Conservation (phyloP, 2,329 filamentous ascomycete species). For the Fusarium sarcochroum region DNA sequence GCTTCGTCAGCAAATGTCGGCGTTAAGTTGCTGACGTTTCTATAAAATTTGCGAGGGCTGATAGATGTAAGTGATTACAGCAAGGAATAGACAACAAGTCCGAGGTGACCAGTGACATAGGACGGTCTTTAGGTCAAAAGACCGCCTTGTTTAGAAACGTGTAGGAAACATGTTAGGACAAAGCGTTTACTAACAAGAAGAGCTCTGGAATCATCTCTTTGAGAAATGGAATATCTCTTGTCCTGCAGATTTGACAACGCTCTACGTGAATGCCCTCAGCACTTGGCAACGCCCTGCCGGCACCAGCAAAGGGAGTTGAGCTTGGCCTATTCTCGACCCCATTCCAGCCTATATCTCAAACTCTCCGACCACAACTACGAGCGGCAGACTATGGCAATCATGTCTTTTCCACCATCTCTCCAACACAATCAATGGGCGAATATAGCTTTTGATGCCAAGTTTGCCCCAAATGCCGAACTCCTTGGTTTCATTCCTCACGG, state of each 20-base stretch:
- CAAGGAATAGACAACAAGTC: background rate
- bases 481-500: background rate
- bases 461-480: slow-evolving; percentile 6
- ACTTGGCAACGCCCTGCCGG: slow-evolving; percentile 1
- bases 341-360: slow-evolving; percentile 1
- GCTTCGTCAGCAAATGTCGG: slow-evolving; percentile 33
- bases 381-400: background rate
- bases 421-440: background rate
- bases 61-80: background rate
- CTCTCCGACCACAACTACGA: background rate
- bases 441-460: background rate
- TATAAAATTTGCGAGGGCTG: background rate
- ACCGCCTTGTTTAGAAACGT: background rate
- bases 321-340: background rate
- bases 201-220: background rate
- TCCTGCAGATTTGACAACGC: background rate
- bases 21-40: background rate
- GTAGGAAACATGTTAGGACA: background rate
- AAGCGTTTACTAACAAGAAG: background rate
- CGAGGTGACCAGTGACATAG: slow-evolving; percentile 1
- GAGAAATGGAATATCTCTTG: background rate
- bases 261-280: background rate
- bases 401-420: background rate
- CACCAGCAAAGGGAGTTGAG: background rate
- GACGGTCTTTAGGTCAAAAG: background rate